Evolutionary conservation across 2,329 filamentous ascomycete species (phyloP).

Genomic region (Sclerotinia nivalis): DNA sequence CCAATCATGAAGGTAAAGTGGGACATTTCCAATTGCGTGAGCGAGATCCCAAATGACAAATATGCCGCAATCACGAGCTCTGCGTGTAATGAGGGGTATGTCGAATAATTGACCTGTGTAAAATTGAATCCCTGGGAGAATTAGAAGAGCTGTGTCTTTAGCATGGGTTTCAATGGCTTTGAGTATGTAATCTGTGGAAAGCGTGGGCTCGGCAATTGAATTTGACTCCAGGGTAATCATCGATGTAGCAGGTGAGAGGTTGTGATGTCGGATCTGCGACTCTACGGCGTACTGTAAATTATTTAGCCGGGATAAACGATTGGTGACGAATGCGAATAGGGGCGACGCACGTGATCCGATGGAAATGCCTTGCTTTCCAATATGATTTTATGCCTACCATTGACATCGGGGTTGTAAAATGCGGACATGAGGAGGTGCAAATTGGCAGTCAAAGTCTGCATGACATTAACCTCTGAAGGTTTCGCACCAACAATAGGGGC

Average conservation of each 20-base stretch:
- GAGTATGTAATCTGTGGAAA: constrained; percentile 68
- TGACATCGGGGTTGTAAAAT: constrained; percentile 69
- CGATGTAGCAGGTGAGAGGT: constrained; percentile 61
- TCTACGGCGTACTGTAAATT: constrained; percentile 67
- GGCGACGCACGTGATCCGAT: constrained; percentile 68
- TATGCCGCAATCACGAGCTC: constrained; percentile 66
- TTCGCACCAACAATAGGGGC: constrained; percentile 70
- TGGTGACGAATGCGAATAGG: constrained; percentile 16
- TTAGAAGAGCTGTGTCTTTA: constrained; percentile 64
- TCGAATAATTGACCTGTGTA: constrained; percentile 80
- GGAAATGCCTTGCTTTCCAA: constrained; percentile 80
- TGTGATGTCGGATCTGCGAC: constrained; percentile 71
- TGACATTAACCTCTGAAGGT: constrained; percentile 70
- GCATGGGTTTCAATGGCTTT: constrained; percentile 67
- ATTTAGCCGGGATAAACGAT: constrained; percentile 30
- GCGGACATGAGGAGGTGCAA: constrained; percentile 75
- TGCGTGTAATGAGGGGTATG: constrained; percentile 69
- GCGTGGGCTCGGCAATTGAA: constrained; percentile 50
- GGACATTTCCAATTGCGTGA: constrained; percentile 76
- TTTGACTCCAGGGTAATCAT: constrained; percentile 67
- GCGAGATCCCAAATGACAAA: constrained; percentile 79
- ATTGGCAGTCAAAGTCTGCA: constrained; percentile 79
- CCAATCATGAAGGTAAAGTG: constrained; percentile 72
- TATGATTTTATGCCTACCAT: constrained; percentile 67
- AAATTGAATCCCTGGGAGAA: constrained; percentile 77